Conservation (phyloP, 768 basidiomycete species). For the Neoboletus subvelutipes region DNA sequence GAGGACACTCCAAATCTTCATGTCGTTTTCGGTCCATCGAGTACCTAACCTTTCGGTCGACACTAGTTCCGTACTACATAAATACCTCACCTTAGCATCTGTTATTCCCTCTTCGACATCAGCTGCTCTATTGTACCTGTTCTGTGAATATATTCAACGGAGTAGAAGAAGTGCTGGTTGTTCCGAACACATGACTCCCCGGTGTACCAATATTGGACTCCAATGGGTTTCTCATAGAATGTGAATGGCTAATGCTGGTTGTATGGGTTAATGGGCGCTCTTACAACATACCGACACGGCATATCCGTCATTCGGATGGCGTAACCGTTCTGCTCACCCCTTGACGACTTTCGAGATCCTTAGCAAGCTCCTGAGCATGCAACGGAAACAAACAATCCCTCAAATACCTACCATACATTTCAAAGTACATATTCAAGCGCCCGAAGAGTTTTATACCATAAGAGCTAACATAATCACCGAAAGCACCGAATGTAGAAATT, state of each 20-base stretch:
- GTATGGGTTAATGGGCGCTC: too few species aligned
- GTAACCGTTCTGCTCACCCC: background rate
- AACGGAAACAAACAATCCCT: background rate
- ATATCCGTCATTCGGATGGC: background rate
- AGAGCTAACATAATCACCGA: background rate
- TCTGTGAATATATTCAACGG: too few species aligned
- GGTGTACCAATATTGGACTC: too few species aligned
- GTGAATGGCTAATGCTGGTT: too few species aligned
- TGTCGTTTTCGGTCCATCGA: background rate
- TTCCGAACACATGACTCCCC: too few species aligned
- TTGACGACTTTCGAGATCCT: background rate
- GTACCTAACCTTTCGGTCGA: background rate
- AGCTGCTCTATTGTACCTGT: too few species aligned
- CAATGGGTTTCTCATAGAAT: too few species aligned
- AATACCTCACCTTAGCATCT: too few species aligned
- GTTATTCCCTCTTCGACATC: too few species aligned
- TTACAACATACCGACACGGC: background rate
- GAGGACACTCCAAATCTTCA: background rate
- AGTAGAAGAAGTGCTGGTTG: too few species aligned
- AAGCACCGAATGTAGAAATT: background rate
- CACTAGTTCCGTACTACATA: too few species aligned
- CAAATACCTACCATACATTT: background rate
- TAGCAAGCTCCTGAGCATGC: background rate
- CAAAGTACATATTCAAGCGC: background rate
- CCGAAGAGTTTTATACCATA: too few species aligned